A percentile compares a stretch with the other conserved stretches of the same genome.
These are phyloP conservation scores for Saccharomycopsis sp. DNA, from an alignment of 805 yeast species.

Conservation along the genomic window DNA sequence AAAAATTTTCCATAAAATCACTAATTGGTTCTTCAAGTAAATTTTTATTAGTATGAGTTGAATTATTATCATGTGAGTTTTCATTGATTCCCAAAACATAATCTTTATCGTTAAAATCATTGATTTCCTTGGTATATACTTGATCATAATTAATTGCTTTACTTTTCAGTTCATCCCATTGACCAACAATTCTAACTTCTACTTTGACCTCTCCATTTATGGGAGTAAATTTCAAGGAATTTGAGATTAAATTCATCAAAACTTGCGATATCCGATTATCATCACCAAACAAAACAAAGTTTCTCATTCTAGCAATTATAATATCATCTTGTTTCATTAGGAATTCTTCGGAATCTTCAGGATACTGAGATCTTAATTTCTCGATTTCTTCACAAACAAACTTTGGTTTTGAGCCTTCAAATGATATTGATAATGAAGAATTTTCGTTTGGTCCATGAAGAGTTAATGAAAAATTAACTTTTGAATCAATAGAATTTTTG, in stretches of 20 bases:
- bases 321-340: neutral
- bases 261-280: slow-evolving; percentile 85
- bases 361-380: neutral
- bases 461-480: slow-evolving; percentile 54
- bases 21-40: slow-evolving; percentile 7
- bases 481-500: slow-evolving; percentile 67
- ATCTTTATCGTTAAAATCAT: slow-evolving; percentile 21
- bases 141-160: slow-evolving; percentile 29
- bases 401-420: neutral
- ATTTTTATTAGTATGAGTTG: slow-evolving; percentile 18
- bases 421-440: neutral
- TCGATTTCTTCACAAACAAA: neutral
- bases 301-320: slow-evolving; percentile 34
- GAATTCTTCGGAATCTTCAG: neutral
- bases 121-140: slow-evolving; percentile 33
- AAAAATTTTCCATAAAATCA: slow-evolving; percentile 9
- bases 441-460: slow-evolving; percentile 26
- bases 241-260: slow-evolving; percentile 84
- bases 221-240: slow-evolving; percentile 87
- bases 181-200: slow-evolving; percentile 52
- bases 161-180: slow-evolving; percentile 50
- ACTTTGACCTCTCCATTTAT: slow-evolving; percentile 74
- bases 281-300: slow-evolving; percentile 73
- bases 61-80: slow-evolving; percentile 17
- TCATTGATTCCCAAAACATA: neutral